These are phyloP conservation scores for Elongisporangium prolatum DNA, from an alignment of 352 stramenopile genomes.

Conservation along the genomic window DNA sequence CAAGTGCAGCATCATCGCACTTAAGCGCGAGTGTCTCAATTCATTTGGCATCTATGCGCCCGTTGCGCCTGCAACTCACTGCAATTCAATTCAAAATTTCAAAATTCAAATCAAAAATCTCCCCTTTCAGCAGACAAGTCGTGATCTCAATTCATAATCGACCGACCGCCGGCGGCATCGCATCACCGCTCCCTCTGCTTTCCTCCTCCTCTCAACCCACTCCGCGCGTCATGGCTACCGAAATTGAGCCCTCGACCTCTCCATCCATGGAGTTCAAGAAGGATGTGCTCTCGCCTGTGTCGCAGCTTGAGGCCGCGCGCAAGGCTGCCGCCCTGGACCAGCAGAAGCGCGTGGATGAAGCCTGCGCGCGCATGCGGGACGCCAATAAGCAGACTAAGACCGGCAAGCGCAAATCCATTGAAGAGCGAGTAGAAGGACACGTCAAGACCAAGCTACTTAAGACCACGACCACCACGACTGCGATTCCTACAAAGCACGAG, in stretches of 20 bases:
- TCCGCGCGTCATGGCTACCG: conserved; percentile 38
- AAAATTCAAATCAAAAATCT: conserved; percentile 7
- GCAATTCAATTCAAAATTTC: conserved; percentile 11
- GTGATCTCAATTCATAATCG: conserved; percentile 2
- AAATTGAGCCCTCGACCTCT: conserved; percentile 39
- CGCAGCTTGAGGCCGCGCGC: conserved; percentile 70
- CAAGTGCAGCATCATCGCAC: neutral
- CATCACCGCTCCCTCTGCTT: neutral
- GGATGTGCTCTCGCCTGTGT: conserved; percentile 54
- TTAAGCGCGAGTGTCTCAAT: neutral
- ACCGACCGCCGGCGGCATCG: conserved; percentile 1
- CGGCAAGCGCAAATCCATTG: conserved; percentile 56
- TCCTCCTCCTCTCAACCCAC: neutral
- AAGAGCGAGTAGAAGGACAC: conserved; percentile 37
- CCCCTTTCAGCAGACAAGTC: neutral
- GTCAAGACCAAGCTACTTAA: conserved; percentile 41
- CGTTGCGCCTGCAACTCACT: neutral
- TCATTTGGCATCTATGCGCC: neutral
- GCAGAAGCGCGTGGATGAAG: conserved; percentile 59
- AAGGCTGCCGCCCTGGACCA: conserved; percentile 57
- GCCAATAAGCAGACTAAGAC: conserved; percentile 42
- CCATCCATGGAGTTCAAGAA: conserved; percentile 30
- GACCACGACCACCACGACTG: conserved; percentile 23
- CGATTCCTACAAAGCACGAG: conserved; percentile 4
- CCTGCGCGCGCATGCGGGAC: conserved; percentile 42